Evolutionary conservation across 2,329 filamentous ascomycete species (phyloP), one percentile per base, ranked within the genome.

Genomic region (Xylaria sp.): DNA sequence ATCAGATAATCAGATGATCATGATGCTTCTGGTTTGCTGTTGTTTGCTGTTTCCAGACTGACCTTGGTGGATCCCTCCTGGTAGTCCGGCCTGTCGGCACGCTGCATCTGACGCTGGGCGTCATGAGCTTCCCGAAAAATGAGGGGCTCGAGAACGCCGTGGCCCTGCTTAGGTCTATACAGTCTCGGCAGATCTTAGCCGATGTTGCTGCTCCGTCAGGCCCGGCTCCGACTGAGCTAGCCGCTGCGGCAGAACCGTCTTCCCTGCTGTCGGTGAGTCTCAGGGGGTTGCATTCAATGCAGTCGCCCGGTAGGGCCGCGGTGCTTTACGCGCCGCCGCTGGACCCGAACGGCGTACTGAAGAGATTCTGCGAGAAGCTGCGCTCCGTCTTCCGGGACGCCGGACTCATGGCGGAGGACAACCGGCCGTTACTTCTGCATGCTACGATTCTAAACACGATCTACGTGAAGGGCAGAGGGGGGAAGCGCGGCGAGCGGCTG

Each of bases 371-470:
- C 64, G 73, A 82, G 64, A 71, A 70, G n/a, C 69, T 91, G 11
- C 76, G 80, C 61, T 68, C 74, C 0, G 64, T 67, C 1, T 91
- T 92, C 66, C 75, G 74, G 16, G 76, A 82, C 1, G 76, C 76
- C 0, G 84, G 79, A 1, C 72, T 89, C 8, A 75, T 92, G 69
- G 70, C 78, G 0, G 75, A 78, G 1, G 86, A 90, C 30, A 74
- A 76, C 10, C 77, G 90, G 57, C 82, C 84, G 5, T 72, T 97
- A 63, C 80, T 90, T 18, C 75, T 97, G 55, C 93, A 97, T 71
- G 91, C 90, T 16, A 97, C 93, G 0, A 76, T 97, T 3, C 75
- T 94, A 54, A 96, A 97, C 72, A 95, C 92, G 0, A 83, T 92
- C 11, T 95, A 96, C 71, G 85, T 85, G 49, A 83, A 80, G 69